Evolutionary conservation across 345 rosid genomes (phyloP), one percentile per base, ranked within the genome.

Genomic region (Eucalyptus brandiana): DNA sequence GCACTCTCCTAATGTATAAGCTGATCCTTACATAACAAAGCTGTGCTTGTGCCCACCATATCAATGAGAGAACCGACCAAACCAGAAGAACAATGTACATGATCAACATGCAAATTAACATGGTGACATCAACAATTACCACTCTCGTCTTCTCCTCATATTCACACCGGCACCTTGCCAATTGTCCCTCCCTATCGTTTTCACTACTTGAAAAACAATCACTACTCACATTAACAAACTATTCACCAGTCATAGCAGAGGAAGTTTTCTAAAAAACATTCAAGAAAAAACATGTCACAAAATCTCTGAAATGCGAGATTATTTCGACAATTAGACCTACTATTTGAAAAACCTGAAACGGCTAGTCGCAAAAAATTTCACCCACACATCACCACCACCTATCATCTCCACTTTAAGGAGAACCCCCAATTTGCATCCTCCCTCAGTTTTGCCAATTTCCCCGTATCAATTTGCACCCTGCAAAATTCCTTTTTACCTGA

Each of bases 181-280:
- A 56, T 23, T 11, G 26, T 23, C 62, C 62, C 62, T 21, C 23
- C 28, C 62, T 23, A 23, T 13, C 12, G 12, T 56, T 23, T 23
- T 56, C 62, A 23, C 28, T 56, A 21, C 9, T 56, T 21, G 24
- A 9, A 58, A 58, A 24, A 24, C 30, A 26, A 24, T 58, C 28
- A 58, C 65, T 58, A 58, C n/a, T 24, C n/a, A n/a, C n/a, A n/a
- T n/a, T n/a, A n/a, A n/a, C n/a, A 24, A 4, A 11, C 65, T 5
- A 58, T 26, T 58, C 14, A 58, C 65, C 11, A 26, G 65, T 26
- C 21, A 54, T 4, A 53, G 62, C 13, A 12, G 6, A 14, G 16
- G 1, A 13, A 13, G 4, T 13, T 28, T 62, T 0, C 18, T 2
- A 23, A 28, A 28, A 28, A 60, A 3, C 2, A 26, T 26, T 60